Conservation (phyloP, 345 rosid genomes). For the Microcos paniculata region DNA sequence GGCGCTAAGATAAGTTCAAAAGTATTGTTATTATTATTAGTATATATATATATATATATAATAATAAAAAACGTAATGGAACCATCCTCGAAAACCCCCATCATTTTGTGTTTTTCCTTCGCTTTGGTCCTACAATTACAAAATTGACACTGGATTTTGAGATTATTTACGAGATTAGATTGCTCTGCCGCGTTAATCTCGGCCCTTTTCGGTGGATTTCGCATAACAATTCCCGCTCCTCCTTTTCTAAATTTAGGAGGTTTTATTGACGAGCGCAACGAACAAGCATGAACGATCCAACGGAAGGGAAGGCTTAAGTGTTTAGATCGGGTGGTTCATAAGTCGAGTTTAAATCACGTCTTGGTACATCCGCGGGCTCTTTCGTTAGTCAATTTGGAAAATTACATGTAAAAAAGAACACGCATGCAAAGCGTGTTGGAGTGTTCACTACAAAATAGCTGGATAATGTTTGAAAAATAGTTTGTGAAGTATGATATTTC, state of each 20-base stretch:
- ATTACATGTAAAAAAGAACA: neutral
- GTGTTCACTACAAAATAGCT: neutral
- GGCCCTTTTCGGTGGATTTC: constrained; percentile 24
- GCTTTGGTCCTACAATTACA: neutral
- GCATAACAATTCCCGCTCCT: neutral
- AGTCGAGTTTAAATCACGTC: neutral
- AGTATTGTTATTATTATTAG: neutral
- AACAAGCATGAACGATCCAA: neutral
- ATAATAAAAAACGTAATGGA: neutral
- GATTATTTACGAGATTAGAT: constrained; percentile 5
- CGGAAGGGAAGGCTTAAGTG: neutral
- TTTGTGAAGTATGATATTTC: too few species aligned
- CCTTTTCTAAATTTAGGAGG: neutral
- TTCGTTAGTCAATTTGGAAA: neutral
- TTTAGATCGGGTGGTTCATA: neutral
- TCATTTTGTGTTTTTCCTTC: constrained; percentile 1
- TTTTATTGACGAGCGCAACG: neutral
- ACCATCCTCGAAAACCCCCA: constrained; percentile 9
- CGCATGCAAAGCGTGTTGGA: constrained; percentile 8
- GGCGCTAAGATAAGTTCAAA: constrained; percentile 30
- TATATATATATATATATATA: too few species aligned
- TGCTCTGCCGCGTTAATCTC: constrained; percentile 32
- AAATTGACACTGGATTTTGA: neutral
- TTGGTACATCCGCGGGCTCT: neutral
- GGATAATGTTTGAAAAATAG: too few species aligned